phyloP scores from a whole-genome alignment of 2,329 filamentous ascomycete species.

The Aspergillus brunneoviolaceus region DNA sequence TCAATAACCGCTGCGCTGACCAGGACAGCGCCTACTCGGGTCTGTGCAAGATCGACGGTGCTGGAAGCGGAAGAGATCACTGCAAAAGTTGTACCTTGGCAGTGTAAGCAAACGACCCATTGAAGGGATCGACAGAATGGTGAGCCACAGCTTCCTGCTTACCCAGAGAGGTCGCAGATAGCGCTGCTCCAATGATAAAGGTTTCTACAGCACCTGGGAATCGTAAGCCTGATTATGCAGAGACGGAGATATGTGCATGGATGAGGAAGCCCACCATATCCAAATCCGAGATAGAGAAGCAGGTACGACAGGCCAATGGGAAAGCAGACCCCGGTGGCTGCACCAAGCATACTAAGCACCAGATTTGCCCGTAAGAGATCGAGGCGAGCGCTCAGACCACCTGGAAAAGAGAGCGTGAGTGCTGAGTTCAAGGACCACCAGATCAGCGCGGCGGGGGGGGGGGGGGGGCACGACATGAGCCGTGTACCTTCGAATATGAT shows the following conservation, averaged over 20 bases:
- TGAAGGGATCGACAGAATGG: neutral
- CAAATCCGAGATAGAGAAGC: conserved; percentile 46
- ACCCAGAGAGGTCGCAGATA: conserved; percentile 34
- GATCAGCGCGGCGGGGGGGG: too few species aligned
- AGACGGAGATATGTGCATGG: too few species aligned
- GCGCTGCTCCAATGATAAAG: conserved; percentile 31
- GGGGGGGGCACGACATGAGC: neutral
- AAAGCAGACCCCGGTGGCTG: conserved; percentile 47
- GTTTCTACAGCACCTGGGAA: conserved; percentile 31
- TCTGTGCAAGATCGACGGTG: conserved; percentile 44
- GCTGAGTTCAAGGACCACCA: neutral
- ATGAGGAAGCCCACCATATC: conserved; percentile 31
- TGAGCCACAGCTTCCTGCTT: neutral
- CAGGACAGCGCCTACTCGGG: conserved; percentile 46
- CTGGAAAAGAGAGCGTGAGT: conserved; percentile 23
- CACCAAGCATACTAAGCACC: conserved; percentile 42
- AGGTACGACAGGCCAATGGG: conserved; percentile 49
- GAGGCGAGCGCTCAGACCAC: conserved; percentile 48
- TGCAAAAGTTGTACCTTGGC: conserved; percentile 30
- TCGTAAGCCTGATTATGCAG: neutral
- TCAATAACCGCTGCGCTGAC: conserved; percentile 50
- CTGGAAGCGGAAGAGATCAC: conserved; percentile 32
- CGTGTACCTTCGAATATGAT: conserved; percentile 49
- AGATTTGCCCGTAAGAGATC: conserved; percentile 50
- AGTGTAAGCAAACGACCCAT: neutral